These are phyloP conservation scores for Stygiomarasmius scandens DNA, from an alignment of 1,284 basidiomycete species.

Conservation along the genomic window DNA sequence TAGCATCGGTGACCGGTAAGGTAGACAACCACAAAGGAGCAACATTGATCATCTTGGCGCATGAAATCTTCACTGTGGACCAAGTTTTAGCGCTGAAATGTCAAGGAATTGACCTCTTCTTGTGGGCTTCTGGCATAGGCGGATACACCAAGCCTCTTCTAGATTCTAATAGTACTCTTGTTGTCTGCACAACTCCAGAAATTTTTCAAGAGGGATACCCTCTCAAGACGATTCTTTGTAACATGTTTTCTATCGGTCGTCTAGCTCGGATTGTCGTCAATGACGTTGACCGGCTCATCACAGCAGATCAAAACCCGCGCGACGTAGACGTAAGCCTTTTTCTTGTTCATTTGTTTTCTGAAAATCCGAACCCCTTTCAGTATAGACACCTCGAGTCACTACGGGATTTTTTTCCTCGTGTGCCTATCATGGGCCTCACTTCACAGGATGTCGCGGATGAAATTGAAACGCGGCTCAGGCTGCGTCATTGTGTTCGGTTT, in stretches of 20 bases:
- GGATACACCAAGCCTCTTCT: not conserved
- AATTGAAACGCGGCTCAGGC: conserved; percentile 48
- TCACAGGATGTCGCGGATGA: conserved; percentile 76
- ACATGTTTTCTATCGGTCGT: conserved; percentile 26
- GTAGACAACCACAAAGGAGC: not conserved
- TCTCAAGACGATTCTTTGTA: not conserved
- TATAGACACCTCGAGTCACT: conserved; percentile 59
- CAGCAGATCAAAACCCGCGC: conserved; percentile 69
- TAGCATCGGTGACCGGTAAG: not conserved
- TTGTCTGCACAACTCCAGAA: not conserved
- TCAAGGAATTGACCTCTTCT: not conserved
- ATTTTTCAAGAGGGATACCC: not conserved
- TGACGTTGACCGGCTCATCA: conserved; percentile 78
- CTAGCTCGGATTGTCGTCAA: conserved; percentile 83
- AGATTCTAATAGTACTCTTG: not conserved
- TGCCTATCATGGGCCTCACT: conserved; percentile 85
- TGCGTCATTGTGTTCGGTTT: conserved; percentile 37
- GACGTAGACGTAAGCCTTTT: conserved; percentile 20
- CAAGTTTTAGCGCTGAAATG: not conserved
- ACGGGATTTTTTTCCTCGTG: conserved; percentile 58
- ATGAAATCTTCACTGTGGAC: not conserved
- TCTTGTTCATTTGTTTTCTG: conserved; percentile 13
- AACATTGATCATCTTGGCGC: not conserved
- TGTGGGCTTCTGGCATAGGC: not conserved
- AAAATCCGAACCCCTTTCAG: conserved; percentile 31